Base-by-base conservation (phyloP, 2,329 filamentous ascomycete genomes). In the Aspergillus arachidicola region DNA sequence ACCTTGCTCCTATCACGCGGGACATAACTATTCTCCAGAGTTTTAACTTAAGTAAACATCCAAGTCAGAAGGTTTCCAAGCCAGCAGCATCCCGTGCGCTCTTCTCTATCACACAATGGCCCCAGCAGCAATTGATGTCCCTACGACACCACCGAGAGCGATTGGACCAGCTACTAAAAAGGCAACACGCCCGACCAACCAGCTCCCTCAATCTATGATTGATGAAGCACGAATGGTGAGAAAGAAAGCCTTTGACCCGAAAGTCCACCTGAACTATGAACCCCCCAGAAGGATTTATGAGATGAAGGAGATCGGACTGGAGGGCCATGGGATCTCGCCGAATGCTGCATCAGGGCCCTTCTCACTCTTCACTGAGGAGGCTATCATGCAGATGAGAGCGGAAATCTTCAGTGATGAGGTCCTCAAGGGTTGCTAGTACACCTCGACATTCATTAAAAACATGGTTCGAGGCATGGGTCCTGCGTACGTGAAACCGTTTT, bases 311-410 rank as follows among this genome's bases (percentile, higher is more conserved):
- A 41, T 69, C 16, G 68, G 69, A 12, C 72, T 80, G 2, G 80
- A 84, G 26, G 80, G 82, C 53, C 80, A 78, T 26, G 87, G 87
- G 1, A 82, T 90, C 30, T 90, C 88, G 1, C 83, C 83, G 1
- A 79, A 85, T 56, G 88, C 87, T 2, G 86, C 87, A 55, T 87
- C 87, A 0, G 83, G 88, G 60, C 87, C 87, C 0, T 90, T 90
- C 72, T 79, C 80, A 1, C 81, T 90, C 28, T 90, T 90, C 74
- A 85, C 84, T 6, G 69, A 81, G 28, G 86, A 88, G 56, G 87
- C 87, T 1, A 81, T 90, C 48, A 75, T 83, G 69, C 81, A 84
- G 61, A 89, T 90, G 81, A 80, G 87, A 63, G 76, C 76, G 1
- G 87, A 90, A 72, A 82, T 89, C 34, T 80, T 89, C 43, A 83